Base-by-base conservation (phyloP, 768 basidiomycete genomes). In the Leucocoprinus leucothites region DNA sequence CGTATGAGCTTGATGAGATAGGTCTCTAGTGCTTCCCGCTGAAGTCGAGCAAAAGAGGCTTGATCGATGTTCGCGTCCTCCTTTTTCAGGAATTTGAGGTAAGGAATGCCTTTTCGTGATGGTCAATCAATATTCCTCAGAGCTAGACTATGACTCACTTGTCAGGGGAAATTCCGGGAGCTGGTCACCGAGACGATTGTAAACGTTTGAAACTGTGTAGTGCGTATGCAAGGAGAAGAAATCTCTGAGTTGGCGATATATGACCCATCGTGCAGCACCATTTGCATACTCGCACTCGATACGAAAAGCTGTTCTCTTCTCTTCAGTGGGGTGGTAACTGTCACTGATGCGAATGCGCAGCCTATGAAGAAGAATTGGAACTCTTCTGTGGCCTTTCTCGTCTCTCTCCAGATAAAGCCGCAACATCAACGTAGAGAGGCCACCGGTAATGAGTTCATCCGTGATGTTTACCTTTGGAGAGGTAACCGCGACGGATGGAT, bases 251-350 rank as follows among this genome's bases (percentile, higher is more conserved):
- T 95, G 87, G 50, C 96, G 86, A 69, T 94, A 94, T n/a, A 93
- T 80, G 25, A 97, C 95, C 96, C 97, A 99, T 68, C 94, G 77
- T 65, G 81, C 85, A 11, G 87, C 86, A 19, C 93, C 93, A 60
- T 96, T 94, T 0, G 93, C 96, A 67, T 99, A 98, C 69, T 97
- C 91, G 67, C 94, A 98, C 69, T 95, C 93, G 61, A 95, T 93
- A 14, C 92, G 83, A 67, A 95, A 95, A 1, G 92, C 85, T 3
- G 90, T 84, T 64, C 89, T 89, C 43, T 82, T 73, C 19, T 82
- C 79, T 58, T 92, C 83, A 59, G 90, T 73, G 3, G 91, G 90
- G 70, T 94, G 86, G 24, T 94, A 65, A 57, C 90, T 92, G 69
- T 95, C 93, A 62, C 86, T 91, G 56, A 95, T 81, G 9, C 89